phyloP scores from a whole-genome alignment of 2,329 filamentous ascomycete genomes.

The Arthrinium puccinioides region DNA sequence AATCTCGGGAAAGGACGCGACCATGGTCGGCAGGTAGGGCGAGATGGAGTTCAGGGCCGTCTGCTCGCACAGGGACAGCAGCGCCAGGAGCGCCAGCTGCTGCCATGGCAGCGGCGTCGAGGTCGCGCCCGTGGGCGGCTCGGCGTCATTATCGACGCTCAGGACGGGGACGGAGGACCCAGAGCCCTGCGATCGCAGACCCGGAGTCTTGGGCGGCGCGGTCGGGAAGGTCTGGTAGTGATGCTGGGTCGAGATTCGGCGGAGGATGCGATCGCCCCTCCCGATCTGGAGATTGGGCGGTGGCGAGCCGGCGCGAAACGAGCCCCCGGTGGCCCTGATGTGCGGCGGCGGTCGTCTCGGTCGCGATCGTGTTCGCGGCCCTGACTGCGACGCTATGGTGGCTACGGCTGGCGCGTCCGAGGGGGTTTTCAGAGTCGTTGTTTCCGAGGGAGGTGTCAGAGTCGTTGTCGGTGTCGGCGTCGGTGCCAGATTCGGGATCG shows the following conservation, averaged over 20 bases:
- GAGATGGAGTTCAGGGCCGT: slow-evolving; percentile 95
- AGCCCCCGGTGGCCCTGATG: slow-evolving; percentile 18
- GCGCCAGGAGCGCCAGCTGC: slow-evolving; percentile 77
- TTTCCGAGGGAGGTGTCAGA: too few relatives aligned
- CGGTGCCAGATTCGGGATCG: too few relatives aligned
- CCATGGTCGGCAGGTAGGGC: slow-evolving; percentile 92
- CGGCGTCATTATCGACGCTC: slow-evolving; percentile 19
- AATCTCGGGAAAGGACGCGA: slow-evolving; percentile 75
- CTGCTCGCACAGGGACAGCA: slow-evolving; percentile 89
- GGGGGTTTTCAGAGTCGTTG: too few relatives aligned
- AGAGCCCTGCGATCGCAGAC: slow-evolving; percentile 27
- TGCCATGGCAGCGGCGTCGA: slow-evolving; percentile 72
- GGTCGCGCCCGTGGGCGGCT: slow-evolving; percentile 29
- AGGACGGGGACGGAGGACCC: slow-evolving; percentile 20
- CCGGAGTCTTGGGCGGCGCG: slow-evolving; percentile 60
- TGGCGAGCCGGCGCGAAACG: slow-evolving; percentile 24
- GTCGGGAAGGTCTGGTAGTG: slow-evolving; percentile 81
- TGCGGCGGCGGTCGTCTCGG: slow-evolving; percentile 8
- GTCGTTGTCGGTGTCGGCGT: too few relatives aligned
- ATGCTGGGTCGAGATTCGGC: slow-evolving; percentile 26
- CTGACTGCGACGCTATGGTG: not conserved
- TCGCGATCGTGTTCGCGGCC: too few relatives aligned
- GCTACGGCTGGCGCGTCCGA: not conserved
- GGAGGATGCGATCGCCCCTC: slow-evolving; percentile 11
- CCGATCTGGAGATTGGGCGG: slow-evolving; percentile 14